Percentiles rank a stretch among this genome's conserved stretches.
These are phyloP conservation scores for Rhizopogon vinicolor DNA, from an alignment of 768 basidiomycete species.

Conservation along the genomic window DNA sequence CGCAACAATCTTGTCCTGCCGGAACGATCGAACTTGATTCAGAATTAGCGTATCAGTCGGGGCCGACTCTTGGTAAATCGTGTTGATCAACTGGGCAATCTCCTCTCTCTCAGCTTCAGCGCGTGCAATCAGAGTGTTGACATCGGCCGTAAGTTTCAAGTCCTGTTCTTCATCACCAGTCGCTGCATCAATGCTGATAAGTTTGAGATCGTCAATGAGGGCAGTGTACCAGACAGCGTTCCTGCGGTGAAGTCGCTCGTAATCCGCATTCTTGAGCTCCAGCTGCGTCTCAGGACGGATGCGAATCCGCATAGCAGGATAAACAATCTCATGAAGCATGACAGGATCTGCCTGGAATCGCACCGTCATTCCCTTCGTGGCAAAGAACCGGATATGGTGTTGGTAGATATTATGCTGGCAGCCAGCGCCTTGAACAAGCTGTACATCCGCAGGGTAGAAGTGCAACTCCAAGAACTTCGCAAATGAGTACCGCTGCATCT, in stretches of 20 bases:
- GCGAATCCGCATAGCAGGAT: conserved; percentile 84
- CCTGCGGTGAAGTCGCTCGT: conserved; percentile 65
- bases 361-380: conserved; percentile 76
- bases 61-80: conserved; percentile 73
- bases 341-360: conserved; percentile 86
- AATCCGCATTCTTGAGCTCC: conserved; percentile 90
- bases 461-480: conserved; percentile 94
- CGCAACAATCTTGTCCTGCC: conserved; percentile 93
- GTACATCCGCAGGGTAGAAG: conserved; percentile 88
- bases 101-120: conserved; percentile 76
- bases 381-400: conserved; percentile 91
- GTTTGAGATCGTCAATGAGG: conserved; percentile 69
- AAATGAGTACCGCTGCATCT: conserved; percentile 92
- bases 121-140: conserved; percentile 61
- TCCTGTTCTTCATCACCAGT: conserved; percentile 74
- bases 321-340: conserved; percentile 78
- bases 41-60: conserved; percentile 85
- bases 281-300: conserved; percentile 86
- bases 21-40: conserved; percentile 78
- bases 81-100: conserved; percentile 66
- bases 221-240: conserved; percentile 74
- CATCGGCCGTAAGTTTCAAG: conserved; percentile 53
- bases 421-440: conserved; percentile 79
- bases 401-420: conserved; percentile 95
- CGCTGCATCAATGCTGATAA: conserved; percentile 75